Percentiles rank a stretch among this genome's conserved stretches.
phyloP scores from a whole-genome alignment of 495 filamentous ascomycete genomes.

The Echria macrotheca region DNA sequence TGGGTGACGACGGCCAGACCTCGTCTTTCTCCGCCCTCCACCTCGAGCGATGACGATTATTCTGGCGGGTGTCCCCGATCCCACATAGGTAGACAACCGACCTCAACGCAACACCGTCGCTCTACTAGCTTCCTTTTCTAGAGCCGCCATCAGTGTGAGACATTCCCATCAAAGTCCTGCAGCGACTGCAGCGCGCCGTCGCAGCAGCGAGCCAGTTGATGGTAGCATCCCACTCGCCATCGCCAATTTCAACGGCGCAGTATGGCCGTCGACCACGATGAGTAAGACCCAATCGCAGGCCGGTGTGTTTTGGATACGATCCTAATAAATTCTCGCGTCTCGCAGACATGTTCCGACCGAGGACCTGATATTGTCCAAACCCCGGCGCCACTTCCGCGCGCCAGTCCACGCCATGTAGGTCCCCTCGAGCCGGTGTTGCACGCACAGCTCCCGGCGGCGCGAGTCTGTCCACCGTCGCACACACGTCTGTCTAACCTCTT shows the following conservation, averaged over 20 bases:
- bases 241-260: constrained; percentile 20
- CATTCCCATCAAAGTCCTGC: too few relatives aligned
- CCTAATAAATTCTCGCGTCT: too few relatives aligned
- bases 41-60: constrained; percentile 13
- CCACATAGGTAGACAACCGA: neutral
- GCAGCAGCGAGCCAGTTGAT: too few relatives aligned
- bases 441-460: neutral
- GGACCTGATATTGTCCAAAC: constrained; percentile 55
- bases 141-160: too few relatives aligned
- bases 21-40: constrained; percentile 9
- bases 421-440: constrained; percentile 3
- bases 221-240: constrained; percentile 24
- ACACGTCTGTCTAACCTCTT: constrained; percentile 9
- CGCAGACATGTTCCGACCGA: constrained; percentile 43
- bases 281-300: constrained; percentile 31
- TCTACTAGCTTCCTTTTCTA: too few relatives aligned
- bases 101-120: neutral
- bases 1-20: constrained; percentile 4
- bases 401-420: constrained; percentile 69
- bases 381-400: constrained; percentile 69
- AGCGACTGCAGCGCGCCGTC: too few relatives aligned
- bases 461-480: constrained; percentile 8
- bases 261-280: constrained; percentile 50
- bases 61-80: constrained; percentile 8
- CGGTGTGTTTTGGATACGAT: too few relatives aligned